Evolutionary conservation across 2,329 filamentous ascomycete species (phyloP), one percentile per base, ranked within the genome.

Genomic region (Penicillium sp.): DNA sequence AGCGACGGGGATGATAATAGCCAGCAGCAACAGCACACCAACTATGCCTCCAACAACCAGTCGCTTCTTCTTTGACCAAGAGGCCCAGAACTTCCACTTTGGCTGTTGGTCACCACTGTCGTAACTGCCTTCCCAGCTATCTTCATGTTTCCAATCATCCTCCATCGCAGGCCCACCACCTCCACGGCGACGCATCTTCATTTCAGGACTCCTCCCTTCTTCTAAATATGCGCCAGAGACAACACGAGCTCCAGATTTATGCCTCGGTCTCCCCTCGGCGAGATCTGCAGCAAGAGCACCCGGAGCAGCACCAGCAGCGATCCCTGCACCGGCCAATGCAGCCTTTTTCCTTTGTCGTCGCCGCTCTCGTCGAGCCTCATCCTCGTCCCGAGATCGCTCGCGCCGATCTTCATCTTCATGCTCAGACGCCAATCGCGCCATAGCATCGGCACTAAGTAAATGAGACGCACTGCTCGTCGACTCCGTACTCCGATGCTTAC

Each of bases 181-280:
- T 40, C 75, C 71, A 64, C 75, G 72, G 45, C 83, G 80, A 61
- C 79, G 77, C 56, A 81, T 77, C 66, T 72, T 84, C 78, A 76
- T 84, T 80, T 74, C 84, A 72, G 78, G 72, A 50, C 72, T 75
- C 40, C 75, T 81, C 0, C 89, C 89, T 73, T 92, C 89, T 71
- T 92, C 90, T 68, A 90, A 79, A 19, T 89, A 78, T 0, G 88
- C 88, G 22, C 89, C 89, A 65, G 89, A 92, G 22, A 90, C 88
- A n/a, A 91, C 82, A 63, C 90, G 81, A 60, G 83, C 83, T 71
- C 87, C 86, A 66, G 83, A 84, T 45, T 76, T 75, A 54, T 78
- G 80, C 44, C 77, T 74, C 12, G 78, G 74, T 49, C 72, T 69
- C 35, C 76, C 67, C n/a, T 70, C 68, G 26, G 61, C 33, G 60